Conservation (phyloP, 2,329 filamentous ascomycete genomes). For the Venturiaceae sp. region DNA sequence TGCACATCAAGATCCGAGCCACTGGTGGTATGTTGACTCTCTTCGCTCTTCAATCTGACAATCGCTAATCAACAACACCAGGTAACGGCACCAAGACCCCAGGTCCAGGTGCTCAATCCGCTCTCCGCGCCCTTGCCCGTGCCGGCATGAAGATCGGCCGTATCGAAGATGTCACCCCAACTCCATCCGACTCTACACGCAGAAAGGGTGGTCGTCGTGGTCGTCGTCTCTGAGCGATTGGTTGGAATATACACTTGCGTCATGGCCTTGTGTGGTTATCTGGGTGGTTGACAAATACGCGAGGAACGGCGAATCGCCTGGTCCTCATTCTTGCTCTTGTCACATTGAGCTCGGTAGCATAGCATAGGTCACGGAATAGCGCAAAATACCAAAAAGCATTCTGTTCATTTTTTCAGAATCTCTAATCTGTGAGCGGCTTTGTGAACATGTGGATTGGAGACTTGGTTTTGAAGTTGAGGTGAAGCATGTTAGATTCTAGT, state of each 20-base stretch:
- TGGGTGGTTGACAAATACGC: constrained; percentile 48
- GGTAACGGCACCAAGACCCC: constrained; percentile 99
- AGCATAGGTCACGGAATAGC: not conserved
- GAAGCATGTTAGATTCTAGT: too few relatives aligned
- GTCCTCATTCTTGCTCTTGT: constrained; percentile 51
- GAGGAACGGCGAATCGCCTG: constrained; percentile 59
- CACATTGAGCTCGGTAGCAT: constrained; percentile 20
- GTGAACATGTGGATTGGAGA: too few relatives aligned
- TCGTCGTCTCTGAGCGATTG: constrained; percentile 86
- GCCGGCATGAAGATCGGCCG: constrained; percentile 99
- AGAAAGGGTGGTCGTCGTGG: constrained; percentile 99
- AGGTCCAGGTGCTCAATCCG: constrained; percentile 96
- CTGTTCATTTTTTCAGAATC: too few relatives aligned
- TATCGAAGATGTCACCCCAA: constrained; percentile 99
- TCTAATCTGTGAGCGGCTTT: too few relatives aligned
- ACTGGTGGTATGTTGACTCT: constrained; percentile 67
- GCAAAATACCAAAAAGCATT: not conserved
- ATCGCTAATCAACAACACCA: not conserved
- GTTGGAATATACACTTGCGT: constrained; percentile 18
- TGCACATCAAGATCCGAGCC: constrained; percentile 99
- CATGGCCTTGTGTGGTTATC: constrained; percentile 32
- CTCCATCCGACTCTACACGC: constrained; percentile 97
- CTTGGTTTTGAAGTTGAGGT: too few relatives aligned
- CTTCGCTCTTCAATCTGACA: constrained; percentile 14
- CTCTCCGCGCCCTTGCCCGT: constrained; percentile 96